Evolutionary conservation across 192 early-diverging fungal genomes (phyloP), one percentile per base, ranked within the genome.

Genomic region (Gonapodya prolifera): DNA sequence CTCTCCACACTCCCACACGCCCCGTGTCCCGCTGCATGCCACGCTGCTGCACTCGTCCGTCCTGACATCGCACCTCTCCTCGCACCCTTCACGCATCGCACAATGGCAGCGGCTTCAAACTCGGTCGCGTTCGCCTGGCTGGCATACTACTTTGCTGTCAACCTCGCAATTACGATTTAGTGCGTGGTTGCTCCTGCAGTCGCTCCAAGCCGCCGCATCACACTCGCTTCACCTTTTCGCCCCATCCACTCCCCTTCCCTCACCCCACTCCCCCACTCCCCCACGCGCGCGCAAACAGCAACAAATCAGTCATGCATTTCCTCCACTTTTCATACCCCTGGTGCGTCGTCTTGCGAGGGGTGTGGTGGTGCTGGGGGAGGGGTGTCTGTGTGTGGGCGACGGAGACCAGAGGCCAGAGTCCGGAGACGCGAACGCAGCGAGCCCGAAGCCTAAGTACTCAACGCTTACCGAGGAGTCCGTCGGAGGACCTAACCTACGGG

Each of bases 311-410:
- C 45, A 84, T 95, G 75, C 85, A 89, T 73, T 86, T 89, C 77
- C 89, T 90, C 78, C 75, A 85, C 34, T 96, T 93, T 80, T 85
- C 83, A 1, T 94, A 89, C 79, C 95, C 95, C 2, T 95, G 95
- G 95, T 61, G 8, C 45, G 45, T 61, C 23, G 8, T 23, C 23
- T 61, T 61, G 45, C 45, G 8, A 61, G 8, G 23, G 45, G n/a
- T n/a, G n/a, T n/a, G n/a, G n/a, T n/a, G n/a, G n/a, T n/a, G n/a
- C n/a, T n/a, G n/a, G n/a, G n/a, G n/a, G n/a, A n/a, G n/a, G n/a
- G n/a, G n/a, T n/a, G n/a, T n/a, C n/a, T n/a, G n/a, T n/a, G n/a
- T n/a, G n/a, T n/a, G n/a, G n/a, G n/a, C n/a, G n/a, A n/a, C n/a
- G n/a, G n/a, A n/a, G n/a, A n/a, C n/a, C n/a, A n/a, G n/a, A n/a